Conservation (phyloP, 306 rosid species). For the Gillenia trifoliata region DNA sequence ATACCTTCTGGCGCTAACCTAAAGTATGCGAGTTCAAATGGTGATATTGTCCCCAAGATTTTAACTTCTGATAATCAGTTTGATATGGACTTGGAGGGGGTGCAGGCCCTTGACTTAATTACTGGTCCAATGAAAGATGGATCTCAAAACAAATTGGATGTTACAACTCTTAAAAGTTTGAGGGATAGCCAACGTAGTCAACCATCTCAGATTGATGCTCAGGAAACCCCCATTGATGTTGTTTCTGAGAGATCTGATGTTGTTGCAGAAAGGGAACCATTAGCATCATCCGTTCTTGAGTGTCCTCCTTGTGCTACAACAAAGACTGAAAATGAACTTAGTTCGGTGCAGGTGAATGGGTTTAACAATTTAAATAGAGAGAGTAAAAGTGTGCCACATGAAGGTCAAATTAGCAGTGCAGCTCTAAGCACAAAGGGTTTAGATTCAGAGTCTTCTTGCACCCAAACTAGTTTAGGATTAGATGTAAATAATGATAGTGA, state of each 20-base stretch:
- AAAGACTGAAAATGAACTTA: constrained; percentile 43
- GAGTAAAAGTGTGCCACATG: constrained; percentile 41
- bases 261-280: constrained; percentile 39
- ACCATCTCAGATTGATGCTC: constrained; percentile 38
- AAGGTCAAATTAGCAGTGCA: constrained; percentile 59
- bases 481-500: constrained; percentile 83
- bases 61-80: constrained; percentile 36
- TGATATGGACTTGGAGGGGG: constrained; percentile 48
- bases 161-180: constrained; percentile 27
- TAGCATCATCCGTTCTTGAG: constrained; percentile 37
- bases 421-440: constrained; percentile 47
- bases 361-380: constrained; percentile 45
- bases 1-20: constrained; percentile 48
- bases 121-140: constrained; percentile 32
- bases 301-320: constrained; percentile 36
- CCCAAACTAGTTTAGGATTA: constrained; percentile 68
- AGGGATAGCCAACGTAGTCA: constrained; percentile 37
- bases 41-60: constrained; percentile 43
- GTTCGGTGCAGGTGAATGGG: constrained; percentile 62
- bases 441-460: constrained; percentile 54
- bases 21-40: constrained; percentile 63
- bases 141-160: constrained; percentile 52
- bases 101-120: constrained; percentile 29
- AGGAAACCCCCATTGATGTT: constrained; percentile 30
- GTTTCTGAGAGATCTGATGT: constrained; percentile 42